Evolutionary conservation across 345 rosid species (phyloP).

Genomic region (Noccaea bulbosa): DNA sequence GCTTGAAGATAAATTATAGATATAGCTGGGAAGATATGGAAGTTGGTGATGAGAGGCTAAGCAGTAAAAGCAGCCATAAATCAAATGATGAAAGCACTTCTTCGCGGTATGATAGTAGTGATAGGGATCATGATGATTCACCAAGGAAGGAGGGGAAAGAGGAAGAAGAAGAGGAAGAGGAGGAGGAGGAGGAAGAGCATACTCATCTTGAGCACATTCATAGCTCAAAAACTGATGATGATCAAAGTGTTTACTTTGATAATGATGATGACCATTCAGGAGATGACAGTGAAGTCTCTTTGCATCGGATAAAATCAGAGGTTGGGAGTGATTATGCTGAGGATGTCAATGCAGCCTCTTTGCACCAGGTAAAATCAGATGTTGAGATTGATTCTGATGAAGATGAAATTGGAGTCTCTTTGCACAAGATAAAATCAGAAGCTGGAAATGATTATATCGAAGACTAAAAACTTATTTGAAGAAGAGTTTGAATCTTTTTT

Average conservation of each 20-base stretch:
- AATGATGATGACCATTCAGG: conserved; percentile 28
- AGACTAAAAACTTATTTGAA: neutral
- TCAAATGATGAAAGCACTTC: conserved; percentile 41
- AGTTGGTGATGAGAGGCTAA: conserved; percentile 30
- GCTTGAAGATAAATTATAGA: conserved; percentile 42
- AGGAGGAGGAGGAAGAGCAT: conserved; percentile 13
- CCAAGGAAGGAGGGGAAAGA: conserved; percentile 10
- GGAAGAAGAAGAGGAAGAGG: neutral
- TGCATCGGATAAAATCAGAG: neutral
- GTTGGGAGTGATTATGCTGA: neutral
- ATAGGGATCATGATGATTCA: conserved; percentile 10
- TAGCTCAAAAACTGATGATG: conserved; percentile 38
- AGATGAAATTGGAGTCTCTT: conserved; percentile 27
- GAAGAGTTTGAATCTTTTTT: conserved; percentile 10
- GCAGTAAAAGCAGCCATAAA: conserved; percentile 38
- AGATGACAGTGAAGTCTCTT: conserved; percentile 28
- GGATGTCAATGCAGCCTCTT: conserved; percentile 17
- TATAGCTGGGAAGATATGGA: conserved; percentile 43
- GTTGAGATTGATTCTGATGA: neutral
- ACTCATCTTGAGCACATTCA: conserved; percentile 30
- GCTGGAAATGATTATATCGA: neutral
- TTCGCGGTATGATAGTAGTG: conserved; percentile 33
- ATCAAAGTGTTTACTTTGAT: conserved; percentile 43
- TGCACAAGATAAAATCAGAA: neutral
- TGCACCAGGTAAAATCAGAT: neutral